A percentile compares a stretch with the other conserved stretches of the same genome.
Conservation (phyloP, 108 stramenopile species). For the Cyclotella atomus region DNA sequence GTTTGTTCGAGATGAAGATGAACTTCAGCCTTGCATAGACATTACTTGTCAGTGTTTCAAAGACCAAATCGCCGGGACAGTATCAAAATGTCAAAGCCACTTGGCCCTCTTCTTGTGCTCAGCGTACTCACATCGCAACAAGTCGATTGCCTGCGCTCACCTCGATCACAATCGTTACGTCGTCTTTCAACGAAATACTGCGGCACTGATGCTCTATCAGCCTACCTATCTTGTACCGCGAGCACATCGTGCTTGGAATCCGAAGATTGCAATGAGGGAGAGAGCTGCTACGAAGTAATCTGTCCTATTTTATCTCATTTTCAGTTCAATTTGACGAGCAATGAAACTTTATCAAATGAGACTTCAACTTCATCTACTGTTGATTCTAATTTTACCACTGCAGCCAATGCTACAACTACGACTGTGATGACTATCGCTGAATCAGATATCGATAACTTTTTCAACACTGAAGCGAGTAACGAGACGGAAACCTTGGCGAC, state of each 20-base stretch:
- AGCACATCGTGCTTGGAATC: background rate
- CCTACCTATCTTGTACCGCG: background rate
- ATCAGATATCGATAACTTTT: background rate
- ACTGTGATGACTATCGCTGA: background rate
- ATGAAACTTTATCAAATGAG: background rate
- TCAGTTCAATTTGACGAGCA: background rate
- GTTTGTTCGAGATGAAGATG: too few relatives aligned
- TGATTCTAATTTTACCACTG: background rate
- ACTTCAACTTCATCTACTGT: background rate
- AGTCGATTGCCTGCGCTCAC: too few relatives aligned
- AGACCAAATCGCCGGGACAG: too few relatives aligned
- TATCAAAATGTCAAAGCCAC: too few relatives aligned
- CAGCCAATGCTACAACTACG: background rate
- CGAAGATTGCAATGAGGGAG: background rate
- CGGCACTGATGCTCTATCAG: background rate
- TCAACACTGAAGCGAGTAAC: background rate
- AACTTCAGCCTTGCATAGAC: too few relatives aligned
- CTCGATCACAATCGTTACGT: too few relatives aligned
- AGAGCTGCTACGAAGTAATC: background rate
- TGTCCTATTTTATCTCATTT: background rate
- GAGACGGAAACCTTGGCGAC: background rate
- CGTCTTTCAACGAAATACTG: slow-evolving; percentile 1
- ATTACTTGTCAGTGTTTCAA: too few relatives aligned
- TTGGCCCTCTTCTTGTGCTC: too few relatives aligned
- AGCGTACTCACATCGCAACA: too few relatives aligned